Evolutionary conservation across 73 alveolate genomes (phyloP).

Genomic region (Uronychia setigera): DNA sequence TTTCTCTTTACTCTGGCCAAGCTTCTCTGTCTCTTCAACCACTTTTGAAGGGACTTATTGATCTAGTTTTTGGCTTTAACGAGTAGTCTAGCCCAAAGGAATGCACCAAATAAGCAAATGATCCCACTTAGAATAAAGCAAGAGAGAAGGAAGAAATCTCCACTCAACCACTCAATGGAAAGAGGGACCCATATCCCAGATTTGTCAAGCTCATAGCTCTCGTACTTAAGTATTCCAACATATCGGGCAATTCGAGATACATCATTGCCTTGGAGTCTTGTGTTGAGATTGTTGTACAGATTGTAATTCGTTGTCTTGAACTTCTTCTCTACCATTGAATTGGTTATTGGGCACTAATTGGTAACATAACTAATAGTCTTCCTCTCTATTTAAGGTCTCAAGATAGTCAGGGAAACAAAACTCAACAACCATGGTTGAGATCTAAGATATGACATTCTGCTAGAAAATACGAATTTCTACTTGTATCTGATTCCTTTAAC

Average conservation of each 20-base stretch:
- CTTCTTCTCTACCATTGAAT: background rate
- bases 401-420: background rate
- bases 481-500: background rate
- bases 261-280: background rate
- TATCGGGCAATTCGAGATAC: background rate
- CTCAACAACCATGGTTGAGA: conserved; percentile 16
- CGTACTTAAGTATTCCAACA: background rate
- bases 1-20: background rate
- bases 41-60: background rate
- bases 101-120: background rate
- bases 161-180: background rate
- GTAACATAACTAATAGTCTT: background rate
- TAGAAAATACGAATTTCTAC: conserved; percentile 2
- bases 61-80: background rate
- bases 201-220: background rate
- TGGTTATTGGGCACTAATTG: background rate
- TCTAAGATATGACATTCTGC: background rate
- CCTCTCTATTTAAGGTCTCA: background rate
- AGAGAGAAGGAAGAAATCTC: background rate
- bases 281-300: too few species aligned
- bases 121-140: background rate
- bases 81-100: background rate
- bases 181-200: background rate
- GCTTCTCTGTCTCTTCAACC: conserved; percentile 4
- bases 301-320: background rate